Percentiles rank a stretch among this genome's conserved stretches.
Conservation (phyloP, 441 rosid species). For the Geranium incanum region DNA sequence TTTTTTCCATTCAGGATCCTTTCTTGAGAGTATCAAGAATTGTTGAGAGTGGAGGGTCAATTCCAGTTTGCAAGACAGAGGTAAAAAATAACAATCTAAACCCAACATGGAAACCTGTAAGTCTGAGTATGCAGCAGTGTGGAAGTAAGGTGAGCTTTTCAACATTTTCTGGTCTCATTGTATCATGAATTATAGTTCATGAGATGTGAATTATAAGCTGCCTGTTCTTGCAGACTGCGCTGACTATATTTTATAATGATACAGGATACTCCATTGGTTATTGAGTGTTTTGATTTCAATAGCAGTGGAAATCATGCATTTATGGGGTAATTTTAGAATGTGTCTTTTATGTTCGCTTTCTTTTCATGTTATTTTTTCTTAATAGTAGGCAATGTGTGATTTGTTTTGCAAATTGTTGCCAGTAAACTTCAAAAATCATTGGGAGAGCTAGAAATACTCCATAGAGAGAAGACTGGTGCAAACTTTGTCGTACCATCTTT, state of each 20-base stretch:
- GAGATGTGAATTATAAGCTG: background rate
- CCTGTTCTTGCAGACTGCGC: background rate
- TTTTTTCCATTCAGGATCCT: constrained; percentile 49
- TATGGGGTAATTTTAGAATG: constrained; percentile 43
- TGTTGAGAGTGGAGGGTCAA: constrained; percentile 38
- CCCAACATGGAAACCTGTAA: constrained; percentile 58
- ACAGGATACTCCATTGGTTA: constrained; percentile 67
- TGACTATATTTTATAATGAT: constrained; percentile 13
- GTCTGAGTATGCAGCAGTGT: constrained; percentile 63
- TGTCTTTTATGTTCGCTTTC: constrained; percentile 4
- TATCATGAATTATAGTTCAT: constrained; percentile 13
- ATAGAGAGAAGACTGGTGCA: constrained; percentile 35
- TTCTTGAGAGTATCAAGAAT: constrained; percentile 70
- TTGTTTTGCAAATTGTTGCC: constrained; percentile 20
- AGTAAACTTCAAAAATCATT: constrained; percentile 66
- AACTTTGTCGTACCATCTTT: constrained; percentile 39
- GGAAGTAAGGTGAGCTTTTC: constrained; percentile 62
- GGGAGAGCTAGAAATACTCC: constrained; percentile 52
- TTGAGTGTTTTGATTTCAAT: constrained; percentile 78
- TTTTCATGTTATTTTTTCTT: background rate
- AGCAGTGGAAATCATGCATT: constrained; percentile 55
- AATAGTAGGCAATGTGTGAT: background rate
- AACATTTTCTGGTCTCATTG: background rate
- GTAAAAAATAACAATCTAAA: constrained; percentile 56
- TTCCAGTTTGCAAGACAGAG: constrained; percentile 74